Evolutionary conservation across 305 asterid genomes (phyloP), one percentile per base, ranked within the genome.

Genomic region (Euphrasia arctica): DNA sequence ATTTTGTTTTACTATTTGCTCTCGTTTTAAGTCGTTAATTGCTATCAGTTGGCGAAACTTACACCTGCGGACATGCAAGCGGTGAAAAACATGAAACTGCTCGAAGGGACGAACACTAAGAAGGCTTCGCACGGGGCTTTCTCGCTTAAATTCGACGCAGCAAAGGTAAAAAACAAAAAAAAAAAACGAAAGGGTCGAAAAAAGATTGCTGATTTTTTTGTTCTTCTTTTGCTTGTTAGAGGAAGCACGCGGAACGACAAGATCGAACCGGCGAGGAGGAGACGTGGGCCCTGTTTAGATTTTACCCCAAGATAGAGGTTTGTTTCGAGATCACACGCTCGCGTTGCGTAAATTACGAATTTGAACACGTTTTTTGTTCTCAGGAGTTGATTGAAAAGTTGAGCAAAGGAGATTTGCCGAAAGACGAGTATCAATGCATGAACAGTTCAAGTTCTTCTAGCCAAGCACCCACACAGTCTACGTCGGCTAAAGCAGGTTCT

Each of bases 231-330:
- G 66, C 77, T 71, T 65, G 69, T 75, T 75, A 90, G 96, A 85
- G 64, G 65, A 85, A 84, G 74, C 79, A 87, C 68, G 99, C 96
- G 49, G 95, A 81, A 76, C 84, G 99, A 72, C 81, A 85, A 84
- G 99, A 94, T 73, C 85, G 91, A 78, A 69, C 85, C 45, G 95
- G 79, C 68, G 98, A 91, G 71, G 98, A 93, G 72, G 99, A 91
- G 77, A 74, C 85, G 14, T 94, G 99, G 99, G 89, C 86, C 13
- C 76, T 94, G 25, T 88, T 80, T 72, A 91, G 97, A 31, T 94
- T 94, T 83, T 94, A 79, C 75, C 99, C 99, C 63, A 71, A 86
- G 80, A 59, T 88, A 67, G 99, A 94, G 97, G 99, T 94, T 67
- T 36, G 82, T 43, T 75, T 70, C 69, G 51, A 70, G 51, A 71